Conservation (phyloP, 2,329 filamentous ascomycete genomes). For the Chaetomium sp. region DNA sequence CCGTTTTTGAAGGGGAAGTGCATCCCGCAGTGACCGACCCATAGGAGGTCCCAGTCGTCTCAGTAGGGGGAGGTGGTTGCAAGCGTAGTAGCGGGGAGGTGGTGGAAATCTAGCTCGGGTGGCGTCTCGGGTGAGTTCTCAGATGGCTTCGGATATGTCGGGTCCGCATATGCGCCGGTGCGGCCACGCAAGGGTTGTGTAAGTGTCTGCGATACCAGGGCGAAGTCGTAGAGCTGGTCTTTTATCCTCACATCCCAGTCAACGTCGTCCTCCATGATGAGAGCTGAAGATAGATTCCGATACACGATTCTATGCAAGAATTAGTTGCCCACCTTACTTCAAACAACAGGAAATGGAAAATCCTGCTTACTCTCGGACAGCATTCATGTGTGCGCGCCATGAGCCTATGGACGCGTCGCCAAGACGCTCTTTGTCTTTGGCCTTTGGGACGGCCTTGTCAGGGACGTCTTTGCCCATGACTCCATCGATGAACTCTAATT, state of each 20-base stretch:
- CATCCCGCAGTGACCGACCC: constrained; percentile 51
- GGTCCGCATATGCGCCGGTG: constrained; percentile 32
- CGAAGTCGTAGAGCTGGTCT: constrained; percentile 43
- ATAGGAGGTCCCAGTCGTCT: constrained; percentile 54
- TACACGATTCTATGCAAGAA: constrained; percentile 41
- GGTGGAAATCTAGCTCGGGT: constrained; percentile 29
- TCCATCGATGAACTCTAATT: constrained; percentile 50
- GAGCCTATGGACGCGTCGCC: constrained; percentile 1
- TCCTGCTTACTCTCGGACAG: constrained; percentile 35
- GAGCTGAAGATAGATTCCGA: constrained; percentile 43
- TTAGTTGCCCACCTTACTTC: not conserved
- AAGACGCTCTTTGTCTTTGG: not conserved
- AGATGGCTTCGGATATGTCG: constrained; percentile 34
- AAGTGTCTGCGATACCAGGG: constrained; percentile 32
- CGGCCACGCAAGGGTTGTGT: constrained; percentile 35
- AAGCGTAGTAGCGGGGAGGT: constrained; percentile 28
- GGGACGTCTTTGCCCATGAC: constrained; percentile 42
- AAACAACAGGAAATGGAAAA: not conserved
- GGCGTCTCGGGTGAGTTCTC: constrained; percentile 14
- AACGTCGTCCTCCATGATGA: constrained; percentile 53
- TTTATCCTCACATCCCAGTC: constrained; percentile 52
- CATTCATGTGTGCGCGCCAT: constrained; percentile 45
- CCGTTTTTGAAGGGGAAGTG: constrained; percentile 35
- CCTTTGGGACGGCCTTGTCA: constrained; percentile 42
- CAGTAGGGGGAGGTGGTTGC: constrained; percentile 48